A percentile compares a stretch with the other conserved stretches of the same genome.
Evolutionary conservation across 1,284 basidiomycete genomes (phyloP).

Genomic region (Fomitiporia mediterranea): DNA sequence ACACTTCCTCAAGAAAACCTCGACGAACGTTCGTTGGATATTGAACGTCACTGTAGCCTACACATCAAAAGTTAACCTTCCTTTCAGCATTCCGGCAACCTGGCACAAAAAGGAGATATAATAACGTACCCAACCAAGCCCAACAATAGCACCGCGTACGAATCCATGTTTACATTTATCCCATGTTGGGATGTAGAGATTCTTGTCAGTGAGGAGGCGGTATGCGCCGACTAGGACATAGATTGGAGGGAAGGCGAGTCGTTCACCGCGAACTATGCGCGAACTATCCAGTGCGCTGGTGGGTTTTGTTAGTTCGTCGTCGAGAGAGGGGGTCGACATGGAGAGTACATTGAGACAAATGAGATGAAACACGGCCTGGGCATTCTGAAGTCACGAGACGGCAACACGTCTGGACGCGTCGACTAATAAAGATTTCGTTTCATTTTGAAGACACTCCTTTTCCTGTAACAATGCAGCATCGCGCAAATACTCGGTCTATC

Average conservation of each 20-base stretch:
- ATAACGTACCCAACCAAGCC: slow-evolving; percentile 57
- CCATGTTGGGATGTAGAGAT: slow-evolving; percentile 66
- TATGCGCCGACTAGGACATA: slow-evolving; percentile 75
- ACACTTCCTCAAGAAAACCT: slow-evolving; percentile 57
- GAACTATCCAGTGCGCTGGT: too few relatives aligned
- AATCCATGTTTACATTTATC: slow-evolving; percentile 70
- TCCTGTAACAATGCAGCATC: too few relatives aligned
- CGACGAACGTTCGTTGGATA: slow-evolving; percentile 59
- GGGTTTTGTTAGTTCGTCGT: background rate
- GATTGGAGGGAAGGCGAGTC: slow-evolving; percentile 67
- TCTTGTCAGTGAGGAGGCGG: slow-evolving; percentile 60
- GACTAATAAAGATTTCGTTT: too few relatives aligned
- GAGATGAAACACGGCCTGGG: too few relatives aligned
- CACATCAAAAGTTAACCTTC: background rate
- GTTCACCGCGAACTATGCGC: slow-evolving; percentile 22
- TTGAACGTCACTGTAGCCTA: slow-evolving; percentile 60
- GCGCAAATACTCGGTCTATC: too few relatives aligned
- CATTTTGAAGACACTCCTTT: too few relatives aligned
- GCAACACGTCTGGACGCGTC: too few relatives aligned
- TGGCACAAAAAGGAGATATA: background rate
- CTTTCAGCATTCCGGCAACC: background rate
- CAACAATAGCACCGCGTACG: slow-evolving; percentile 55
- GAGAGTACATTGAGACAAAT: too few relatives aligned
- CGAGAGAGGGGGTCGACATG: background rate
- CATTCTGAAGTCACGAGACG: too few relatives aligned